These are phyloP conservation scores for Chlamydomonas sphaeroides DNA, from an alignment of 139 green algal genomes.

Conservation along the genomic window DNA sequence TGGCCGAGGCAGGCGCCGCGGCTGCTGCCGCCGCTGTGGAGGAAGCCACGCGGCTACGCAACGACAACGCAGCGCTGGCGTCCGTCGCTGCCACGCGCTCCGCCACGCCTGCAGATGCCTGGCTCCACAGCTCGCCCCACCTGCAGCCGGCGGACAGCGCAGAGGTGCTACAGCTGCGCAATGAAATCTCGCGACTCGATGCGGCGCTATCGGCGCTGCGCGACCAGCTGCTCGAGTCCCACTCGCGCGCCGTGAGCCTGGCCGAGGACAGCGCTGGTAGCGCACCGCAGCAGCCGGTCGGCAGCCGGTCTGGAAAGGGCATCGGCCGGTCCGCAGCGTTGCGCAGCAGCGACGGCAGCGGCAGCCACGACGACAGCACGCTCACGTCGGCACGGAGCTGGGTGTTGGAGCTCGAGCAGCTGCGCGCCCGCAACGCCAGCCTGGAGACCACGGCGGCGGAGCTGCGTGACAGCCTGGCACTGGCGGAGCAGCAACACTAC, in stretches of 20 bases:
- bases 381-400: background rate
- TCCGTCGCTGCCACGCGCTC: too few relatives aligned
- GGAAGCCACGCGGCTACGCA: too few relatives aligned
- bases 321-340: too few relatives aligned
- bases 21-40: too few relatives aligned
- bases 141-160: conserved; percentile 14
- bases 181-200: conserved; percentile 13
- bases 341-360: too few relatives aligned
- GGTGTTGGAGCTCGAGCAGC: conserved; percentile 16
- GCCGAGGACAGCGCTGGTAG: too few relatives aligned
- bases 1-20: background rate
- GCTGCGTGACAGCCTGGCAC: background rate
- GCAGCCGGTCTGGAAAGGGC: too few relatives aligned
- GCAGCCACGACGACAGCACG: too few relatives aligned
- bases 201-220: conserved; percentile 12
- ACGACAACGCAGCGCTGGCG: too few relatives aligned
- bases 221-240: conserved; percentile 5
- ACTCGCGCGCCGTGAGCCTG: background rate
- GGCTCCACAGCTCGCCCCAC: too few relatives aligned
- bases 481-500: background rate
- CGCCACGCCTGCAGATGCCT: too few relatives aligned
- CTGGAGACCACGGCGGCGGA: background rate
- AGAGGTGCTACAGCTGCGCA: conserved; percentile 18
- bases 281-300: too few relatives aligned
- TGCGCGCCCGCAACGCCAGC: conserved; percentile 4